Percentiles rank a stretch among this genome's conserved stretches.
Evolutionary conservation across 306 rosid species (phyloP).

Genomic region (Potentilla sterilis): DNA sequence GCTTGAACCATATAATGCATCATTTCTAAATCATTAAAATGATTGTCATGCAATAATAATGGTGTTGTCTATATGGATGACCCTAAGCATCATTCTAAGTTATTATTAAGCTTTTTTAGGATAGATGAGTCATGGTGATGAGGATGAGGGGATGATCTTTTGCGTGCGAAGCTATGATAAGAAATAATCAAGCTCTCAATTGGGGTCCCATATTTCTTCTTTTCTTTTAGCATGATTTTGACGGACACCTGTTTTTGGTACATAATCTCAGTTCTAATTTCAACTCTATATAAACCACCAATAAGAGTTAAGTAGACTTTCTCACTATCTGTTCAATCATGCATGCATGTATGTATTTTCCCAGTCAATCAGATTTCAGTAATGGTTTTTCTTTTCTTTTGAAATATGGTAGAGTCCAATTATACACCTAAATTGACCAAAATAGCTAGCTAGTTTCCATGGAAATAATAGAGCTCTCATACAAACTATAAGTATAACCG

Average conservation of each 20-base stretch:
- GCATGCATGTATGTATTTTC: slow-evolving; percentile 1
- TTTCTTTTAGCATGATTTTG: slow-evolving; percentile 13
- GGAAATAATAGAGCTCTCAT: neutral
- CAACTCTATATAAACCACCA: neutral
- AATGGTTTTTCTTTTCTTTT: neutral
- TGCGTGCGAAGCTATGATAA: slow-evolving; percentile 43
- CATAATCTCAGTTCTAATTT: slow-evolving; percentile 18
- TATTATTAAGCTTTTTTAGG: neutral
- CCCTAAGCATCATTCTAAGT: neutral
- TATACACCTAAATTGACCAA: slow-evolving; percentile 9
- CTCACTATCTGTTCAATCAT: neutral
- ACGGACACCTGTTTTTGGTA: slow-evolving; percentile 22
- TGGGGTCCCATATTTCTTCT: slow-evolving; percentile 35
- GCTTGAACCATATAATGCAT: neutral
- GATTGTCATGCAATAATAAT: neutral
- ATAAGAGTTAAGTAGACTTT: neutral
- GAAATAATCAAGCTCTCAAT: slow-evolving; percentile 27
- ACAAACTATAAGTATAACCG: neutral
- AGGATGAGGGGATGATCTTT: slow-evolving; percentile 29
- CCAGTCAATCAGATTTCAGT: neutral
- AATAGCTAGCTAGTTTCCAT: neutral
- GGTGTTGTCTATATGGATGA: slow-evolving; percentile 5
- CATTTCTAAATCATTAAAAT: neutral
- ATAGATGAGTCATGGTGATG: neutral
- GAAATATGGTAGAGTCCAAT: neutral